Evolutionary conservation across 257 asterid genomes (phyloP).

Genomic region (Nicotiana undulata): DNA sequence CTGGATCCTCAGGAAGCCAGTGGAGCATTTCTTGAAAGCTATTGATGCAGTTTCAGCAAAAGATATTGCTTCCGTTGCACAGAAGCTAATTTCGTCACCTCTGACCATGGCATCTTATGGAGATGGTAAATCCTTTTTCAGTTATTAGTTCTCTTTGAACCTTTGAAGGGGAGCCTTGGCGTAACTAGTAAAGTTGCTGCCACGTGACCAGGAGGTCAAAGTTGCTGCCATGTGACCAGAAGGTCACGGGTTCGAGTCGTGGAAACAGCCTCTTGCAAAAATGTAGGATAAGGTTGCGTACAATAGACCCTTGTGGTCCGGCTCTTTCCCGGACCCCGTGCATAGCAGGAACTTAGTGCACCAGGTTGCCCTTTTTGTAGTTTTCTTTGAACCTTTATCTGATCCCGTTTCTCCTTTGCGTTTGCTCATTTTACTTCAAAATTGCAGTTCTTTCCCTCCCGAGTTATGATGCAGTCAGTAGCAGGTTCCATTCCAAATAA

Average conservation of each 20-base stretch:
- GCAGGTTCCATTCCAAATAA: slow-evolving; percentile 36
- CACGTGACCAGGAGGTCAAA: no score
- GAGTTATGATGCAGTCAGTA: slow-evolving; percentile 58
- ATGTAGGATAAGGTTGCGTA: no score
- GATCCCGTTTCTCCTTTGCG: no score
- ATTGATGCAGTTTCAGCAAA: slow-evolving; percentile 47
- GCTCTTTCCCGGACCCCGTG: no score
- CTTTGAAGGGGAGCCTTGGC: no score
- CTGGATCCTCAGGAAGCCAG: slow-evolving; percentile 58
- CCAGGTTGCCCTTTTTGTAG: no score
- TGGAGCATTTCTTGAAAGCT: slow-evolving; percentile 64
- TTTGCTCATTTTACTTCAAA: neutral
- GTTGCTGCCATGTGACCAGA: no score
- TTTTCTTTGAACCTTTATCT: neutral
- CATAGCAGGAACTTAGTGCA: no score
- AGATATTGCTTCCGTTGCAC: slow-evolving; percentile 44
- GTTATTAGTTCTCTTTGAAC: neutral
- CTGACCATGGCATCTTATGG: slow-evolving; percentile 94
- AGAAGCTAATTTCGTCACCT: slow-evolving; percentile 60
- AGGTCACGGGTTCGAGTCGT: no score
- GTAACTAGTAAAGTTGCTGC: no score
- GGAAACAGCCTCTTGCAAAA: no score
- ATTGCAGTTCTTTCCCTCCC: slow-evolving; percentile 69
- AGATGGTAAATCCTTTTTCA: slow-evolving; percentile 52
- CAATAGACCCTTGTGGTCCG: no score